Conservation (phyloP, 495 filamentous ascomycete species). For the Podospora comata region DNA sequence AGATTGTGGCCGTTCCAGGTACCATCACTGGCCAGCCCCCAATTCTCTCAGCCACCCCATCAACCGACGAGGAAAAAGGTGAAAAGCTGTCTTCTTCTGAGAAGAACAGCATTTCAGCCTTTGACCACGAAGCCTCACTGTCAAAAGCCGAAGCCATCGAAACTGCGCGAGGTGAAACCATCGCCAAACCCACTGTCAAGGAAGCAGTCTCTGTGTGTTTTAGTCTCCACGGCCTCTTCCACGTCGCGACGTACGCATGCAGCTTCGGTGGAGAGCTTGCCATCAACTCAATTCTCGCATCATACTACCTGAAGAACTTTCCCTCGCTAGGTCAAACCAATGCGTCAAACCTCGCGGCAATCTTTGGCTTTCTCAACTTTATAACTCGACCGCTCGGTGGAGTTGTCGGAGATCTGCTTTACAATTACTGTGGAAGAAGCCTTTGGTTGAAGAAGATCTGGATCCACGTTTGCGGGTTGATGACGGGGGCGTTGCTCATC, state of each 20-base stretch:
- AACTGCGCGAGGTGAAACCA: slow-evolving; percentile 58
- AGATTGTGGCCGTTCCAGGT: slow-evolving; percentile 52
- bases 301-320: slow-evolving; percentile 80
- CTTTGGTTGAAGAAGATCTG: slow-evolving; percentile 77
- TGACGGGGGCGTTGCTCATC: slow-evolving; percentile 65
- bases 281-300: slow-evolving; percentile 76
- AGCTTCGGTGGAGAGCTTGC: slow-evolving; percentile 83
- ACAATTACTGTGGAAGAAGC: slow-evolving; percentile 52
- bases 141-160: slow-evolving; percentile 34
- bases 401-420: slow-evolving; percentile 68
- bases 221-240: slow-evolving; percentile 64
- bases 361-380: slow-evolving; percentile 88
- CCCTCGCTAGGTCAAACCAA: slow-evolving; percentile 67
- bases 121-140: background rate
- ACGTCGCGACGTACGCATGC: slow-evolving; percentile 73
- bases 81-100: background rate
- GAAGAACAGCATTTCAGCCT: background rate
- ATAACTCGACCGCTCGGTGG: slow-evolving; percentile 73
- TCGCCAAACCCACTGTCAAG: slow-evolving; percentile 62
- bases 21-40: slow-evolving; percentile 53
- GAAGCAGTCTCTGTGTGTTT: slow-evolving; percentile 49
- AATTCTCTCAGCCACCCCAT: slow-evolving; percentile 9
- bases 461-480: slow-evolving; percentile 59
- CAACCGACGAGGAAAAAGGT: slow-evolving; percentile 14
- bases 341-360: slow-evolving; percentile 75